Conservation (phyloP, 208 protist genomes). For the Porcisia hertigi region DNA sequence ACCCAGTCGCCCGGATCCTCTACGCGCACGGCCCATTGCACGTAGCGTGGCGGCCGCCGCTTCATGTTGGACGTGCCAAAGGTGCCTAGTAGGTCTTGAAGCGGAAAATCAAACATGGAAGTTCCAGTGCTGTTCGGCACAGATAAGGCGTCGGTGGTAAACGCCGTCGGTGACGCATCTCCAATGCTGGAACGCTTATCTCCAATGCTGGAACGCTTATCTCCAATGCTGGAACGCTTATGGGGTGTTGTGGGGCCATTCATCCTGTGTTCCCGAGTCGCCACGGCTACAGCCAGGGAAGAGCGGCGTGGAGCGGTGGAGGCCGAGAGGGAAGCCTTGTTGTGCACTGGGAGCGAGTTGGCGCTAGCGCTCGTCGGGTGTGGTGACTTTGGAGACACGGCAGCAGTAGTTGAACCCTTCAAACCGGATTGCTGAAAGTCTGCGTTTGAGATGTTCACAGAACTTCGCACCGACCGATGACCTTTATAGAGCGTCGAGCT, state of each 20-base stretch:
- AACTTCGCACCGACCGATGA: slow-evolving; percentile 4
- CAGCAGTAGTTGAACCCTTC: background rate
- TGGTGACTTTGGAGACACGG: background rate
- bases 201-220: no score
- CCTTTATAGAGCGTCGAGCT: background rate
- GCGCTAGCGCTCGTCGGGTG: background rate
- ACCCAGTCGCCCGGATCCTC: slow-evolving; percentile 87
- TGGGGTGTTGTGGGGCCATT: background rate
- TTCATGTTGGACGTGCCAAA: slow-evolving; percentile 29
- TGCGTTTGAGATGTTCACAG: background rate
- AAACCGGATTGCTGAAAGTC: background rate
- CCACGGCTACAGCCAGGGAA: background rate
- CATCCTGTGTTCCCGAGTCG: slow-evolving; percentile 11
- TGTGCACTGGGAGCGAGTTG: slow-evolving; percentile 1
- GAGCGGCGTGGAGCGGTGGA: no score
- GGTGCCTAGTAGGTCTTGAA: slow-evolving; percentile 57
- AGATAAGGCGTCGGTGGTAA: slow-evolving; percentile 25
- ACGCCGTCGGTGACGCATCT: slow-evolving; percentile 3
- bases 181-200: no score
- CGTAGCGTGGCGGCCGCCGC: slow-evolving; percentile 22
- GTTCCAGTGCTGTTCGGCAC: slow-evolving; percentile 76
- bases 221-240: slow-evolving; percentile 8
- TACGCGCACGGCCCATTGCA: slow-evolving; percentile 71
- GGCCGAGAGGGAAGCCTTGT: no score
- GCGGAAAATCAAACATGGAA: slow-evolving; percentile 65